These are phyloP conservation scores for Sonneratia caseolaris DNA, from an alignment of 345 rosid species.

Conservation along the genomic window DNA sequence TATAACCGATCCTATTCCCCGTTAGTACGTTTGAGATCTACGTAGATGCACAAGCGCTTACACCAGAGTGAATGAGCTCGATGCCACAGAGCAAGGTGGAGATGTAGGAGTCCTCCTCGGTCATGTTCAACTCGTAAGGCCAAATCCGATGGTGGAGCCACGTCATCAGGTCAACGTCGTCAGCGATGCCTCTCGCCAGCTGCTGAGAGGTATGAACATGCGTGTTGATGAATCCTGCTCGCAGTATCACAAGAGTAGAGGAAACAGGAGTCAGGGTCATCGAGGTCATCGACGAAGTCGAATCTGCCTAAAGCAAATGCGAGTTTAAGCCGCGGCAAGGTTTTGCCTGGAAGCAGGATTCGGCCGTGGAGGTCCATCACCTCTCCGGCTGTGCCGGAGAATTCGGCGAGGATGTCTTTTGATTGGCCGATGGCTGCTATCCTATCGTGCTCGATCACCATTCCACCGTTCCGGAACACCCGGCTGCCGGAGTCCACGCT, in stretches of 20 bases:
- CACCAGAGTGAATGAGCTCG: constrained; percentile 62
- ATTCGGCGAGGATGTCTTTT: constrained; percentile 27
- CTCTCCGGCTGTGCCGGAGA: constrained; percentile 25
- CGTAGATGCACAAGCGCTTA: constrained; percentile 11
- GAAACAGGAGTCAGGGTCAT: background rate
- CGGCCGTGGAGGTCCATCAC: constrained; percentile 44
- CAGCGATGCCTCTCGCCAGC: constrained; percentile 63
- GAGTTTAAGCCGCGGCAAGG: background rate
- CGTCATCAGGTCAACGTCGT: constrained; percentile 52
- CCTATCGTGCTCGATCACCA: constrained; percentile 29
- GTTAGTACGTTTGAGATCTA: background rate
- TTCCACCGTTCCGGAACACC: constrained; percentile 43
- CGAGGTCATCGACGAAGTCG: background rate
- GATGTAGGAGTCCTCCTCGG: constrained; percentile 50
- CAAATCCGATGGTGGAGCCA: constrained; percentile 61
- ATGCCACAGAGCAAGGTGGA: constrained; percentile 61
- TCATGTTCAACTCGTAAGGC: constrained; percentile 67
- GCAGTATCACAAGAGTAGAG: constrained; percentile 2
- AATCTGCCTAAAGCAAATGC: too few relatives aligned
- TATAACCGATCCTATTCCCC: background rate
- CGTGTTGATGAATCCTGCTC: constrained; percentile 48
- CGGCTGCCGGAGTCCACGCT: constrained; percentile 42
- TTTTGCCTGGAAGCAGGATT: constrained; percentile 51
- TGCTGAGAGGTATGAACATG: constrained; percentile 71
- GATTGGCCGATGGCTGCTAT: constrained; percentile 56